These are phyloP conservation scores for Fremontodendron californicum DNA, from an alignment of 345 rosid species.

Conservation along the genomic window DNA sequence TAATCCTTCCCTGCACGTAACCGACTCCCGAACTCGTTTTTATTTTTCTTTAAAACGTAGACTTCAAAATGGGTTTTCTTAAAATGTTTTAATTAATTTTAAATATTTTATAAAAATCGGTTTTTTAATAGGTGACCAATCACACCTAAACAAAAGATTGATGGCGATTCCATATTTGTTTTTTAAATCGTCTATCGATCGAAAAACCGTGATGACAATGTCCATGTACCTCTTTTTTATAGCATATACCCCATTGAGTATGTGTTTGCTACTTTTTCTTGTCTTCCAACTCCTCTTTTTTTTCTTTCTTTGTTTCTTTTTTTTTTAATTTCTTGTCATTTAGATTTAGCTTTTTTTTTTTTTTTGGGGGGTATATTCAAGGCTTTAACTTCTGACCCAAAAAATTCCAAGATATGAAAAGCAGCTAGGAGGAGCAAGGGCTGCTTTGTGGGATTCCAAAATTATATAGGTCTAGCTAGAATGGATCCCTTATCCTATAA, in stretches of 20 bases:
- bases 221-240: conserved; percentile 11
- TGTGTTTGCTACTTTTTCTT: conserved; percentile 17
- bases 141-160: too few species aligned
- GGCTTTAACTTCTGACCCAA: conserved; percentile 12
- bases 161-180: too few species aligned
- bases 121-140: too few species aligned
- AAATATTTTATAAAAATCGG: too few species aligned
- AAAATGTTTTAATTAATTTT: too few species aligned
- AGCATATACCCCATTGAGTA: conserved; percentile 14
- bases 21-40: too few species aligned
- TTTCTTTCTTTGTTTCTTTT: background rate
- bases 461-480: conserved; percentile 1
- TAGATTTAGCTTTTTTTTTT: background rate
- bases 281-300: conserved; percentile 28
- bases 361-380: conserved; percentile 4
- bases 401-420: conserved; percentile 9
- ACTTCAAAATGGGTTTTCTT: too few species aligned
- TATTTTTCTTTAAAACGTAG: too few species aligned
- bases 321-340: conserved; percentile 15
- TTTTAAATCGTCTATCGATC: too few species aligned
- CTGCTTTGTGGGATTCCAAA: conserved; percentile 19
- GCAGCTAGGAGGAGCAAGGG: too few species aligned
- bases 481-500: conserved; percentile 22
- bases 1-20: too few species aligned
- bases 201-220: too few species aligned